These are phyloP conservation scores for Dictyostelium citrinum DNA, from an alignment of 78 protist genomes.

Conservation along the genomic window DNA sequence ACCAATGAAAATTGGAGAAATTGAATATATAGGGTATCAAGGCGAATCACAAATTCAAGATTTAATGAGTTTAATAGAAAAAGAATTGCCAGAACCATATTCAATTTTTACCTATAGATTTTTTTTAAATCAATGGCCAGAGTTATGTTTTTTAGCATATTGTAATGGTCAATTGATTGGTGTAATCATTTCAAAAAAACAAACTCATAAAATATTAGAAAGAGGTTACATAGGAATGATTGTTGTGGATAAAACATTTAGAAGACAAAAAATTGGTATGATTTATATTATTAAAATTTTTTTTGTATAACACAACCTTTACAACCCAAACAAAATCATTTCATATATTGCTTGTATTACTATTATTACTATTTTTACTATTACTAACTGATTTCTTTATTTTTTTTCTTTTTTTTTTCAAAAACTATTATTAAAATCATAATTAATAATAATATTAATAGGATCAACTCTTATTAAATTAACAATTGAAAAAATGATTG, in stretches of 20 bases:
- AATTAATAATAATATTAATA: too few relatives aligned
- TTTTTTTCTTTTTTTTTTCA: too few relatives aligned
- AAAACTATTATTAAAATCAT: too few relatives aligned
- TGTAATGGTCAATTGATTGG: conserved; percentile 52
- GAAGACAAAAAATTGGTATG: conserved; percentile 84
- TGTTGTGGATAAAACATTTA: conserved; percentile 82
- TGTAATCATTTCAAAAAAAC: conserved; percentile 70
- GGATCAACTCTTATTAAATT: conserved; percentile 43
- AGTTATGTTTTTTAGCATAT: conserved; percentile 82
- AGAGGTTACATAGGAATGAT: conserved; percentile 95
- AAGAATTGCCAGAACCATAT: conserved; percentile 96
- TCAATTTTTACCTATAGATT: conserved; percentile 95
- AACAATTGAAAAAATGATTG: conserved; percentile 64
- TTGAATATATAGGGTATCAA: conserved; percentile 38
- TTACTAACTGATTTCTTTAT: too few relatives aligned
- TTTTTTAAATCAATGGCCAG: conserved; percentile 92
- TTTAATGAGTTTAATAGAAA: conserved; percentile 76
- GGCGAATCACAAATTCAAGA: conserved; percentile 79
- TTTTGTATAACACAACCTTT: too few relatives aligned
- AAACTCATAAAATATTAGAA: conserved; percentile 28
- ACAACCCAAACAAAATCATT: too few relatives aligned
- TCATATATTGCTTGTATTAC: too few relatives aligned
- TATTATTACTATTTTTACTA: too few relatives aligned
- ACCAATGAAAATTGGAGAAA: not conserved
- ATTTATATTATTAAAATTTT: too few relatives aligned